These are phyloP conservation scores for Neurospora sp. DNA, from an alignment of 495 filamentous ascomycete species.

Conservation along the genomic window DNA sequence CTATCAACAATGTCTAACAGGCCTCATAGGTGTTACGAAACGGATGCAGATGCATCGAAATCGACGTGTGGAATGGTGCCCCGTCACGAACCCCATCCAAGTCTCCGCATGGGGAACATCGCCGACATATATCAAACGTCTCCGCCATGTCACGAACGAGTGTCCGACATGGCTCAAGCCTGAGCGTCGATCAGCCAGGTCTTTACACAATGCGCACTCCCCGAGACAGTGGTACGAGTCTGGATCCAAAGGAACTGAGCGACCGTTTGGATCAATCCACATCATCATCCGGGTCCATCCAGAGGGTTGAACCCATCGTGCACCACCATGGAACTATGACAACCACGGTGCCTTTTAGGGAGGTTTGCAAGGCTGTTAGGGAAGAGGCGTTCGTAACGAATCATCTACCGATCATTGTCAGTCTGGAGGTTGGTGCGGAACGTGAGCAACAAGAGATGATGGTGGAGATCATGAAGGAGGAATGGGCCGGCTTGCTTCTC, in stretches of 20 bases:
- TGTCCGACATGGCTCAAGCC: constrained; percentile 10
- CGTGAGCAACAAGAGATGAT: constrained; percentile 76
- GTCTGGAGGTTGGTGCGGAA: constrained; percentile 79
- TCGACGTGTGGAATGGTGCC: constrained; percentile 85
- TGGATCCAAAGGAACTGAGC: constrained; percentile 17
- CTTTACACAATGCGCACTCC: constrained; percentile 3
- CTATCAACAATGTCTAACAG: constrained; percentile 6
- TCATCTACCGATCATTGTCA: constrained; percentile 76
- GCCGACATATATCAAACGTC: constrained; percentile 28
- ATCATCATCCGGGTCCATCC: constrained; percentile 17
- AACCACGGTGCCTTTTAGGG: constrained; percentile 72
- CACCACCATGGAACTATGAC: constrained; percentile 62
- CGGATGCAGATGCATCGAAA: constrained; percentile 86
- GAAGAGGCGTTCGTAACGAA: constrained; percentile 65
- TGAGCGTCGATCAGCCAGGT: constrained; percentile 5
- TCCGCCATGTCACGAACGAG: constrained; percentile 30
- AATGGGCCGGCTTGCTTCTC: constrained; percentile 66
- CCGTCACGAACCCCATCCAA: constrained; percentile 16
- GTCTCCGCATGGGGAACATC: constrained; percentile 20
- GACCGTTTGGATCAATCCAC: constrained; percentile 14
- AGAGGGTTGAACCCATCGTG: constrained; percentile 16
- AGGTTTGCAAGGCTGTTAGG: constrained; percentile 71
- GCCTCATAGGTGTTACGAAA: constrained; percentile 40
- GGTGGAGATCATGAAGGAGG: constrained; percentile 85
- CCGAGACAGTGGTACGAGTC: constrained; percentile 11